These are phyloP conservation scores for Populus pruinosa DNA, from an alignment of 345 rosid genomes.

Conservation along the genomic window DNA sequence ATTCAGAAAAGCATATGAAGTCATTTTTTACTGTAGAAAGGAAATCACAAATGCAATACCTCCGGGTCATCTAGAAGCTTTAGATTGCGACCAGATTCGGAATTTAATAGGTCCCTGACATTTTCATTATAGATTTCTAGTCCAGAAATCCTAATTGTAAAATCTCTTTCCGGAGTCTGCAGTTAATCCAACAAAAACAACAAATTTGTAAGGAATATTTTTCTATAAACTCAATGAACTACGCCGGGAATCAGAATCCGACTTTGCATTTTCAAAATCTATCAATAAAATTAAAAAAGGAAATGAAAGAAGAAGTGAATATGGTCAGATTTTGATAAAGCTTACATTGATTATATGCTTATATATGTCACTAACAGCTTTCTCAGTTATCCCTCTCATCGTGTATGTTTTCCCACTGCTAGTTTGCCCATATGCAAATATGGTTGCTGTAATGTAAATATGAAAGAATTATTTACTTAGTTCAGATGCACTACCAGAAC, in stretches of 20 bases:
- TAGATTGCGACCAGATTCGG: constrained; percentile 85
- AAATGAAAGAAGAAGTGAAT: not conserved
- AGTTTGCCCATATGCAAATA: constrained; percentile 98
- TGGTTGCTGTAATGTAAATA: constrained; percentile 61
- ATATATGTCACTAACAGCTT: constrained; percentile 93
- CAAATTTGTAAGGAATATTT: not conserved
- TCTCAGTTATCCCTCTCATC: constrained; percentile 98
- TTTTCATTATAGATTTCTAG: constrained; percentile 96
- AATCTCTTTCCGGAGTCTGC: constrained; percentile 97
- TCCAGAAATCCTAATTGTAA: constrained; percentile 89
- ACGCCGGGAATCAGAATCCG: not conserved
- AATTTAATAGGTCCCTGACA: constrained; percentile 83
- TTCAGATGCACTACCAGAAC: not conserved
- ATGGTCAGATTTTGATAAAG: constrained; percentile 1
- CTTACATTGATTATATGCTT: constrained; percentile 78
- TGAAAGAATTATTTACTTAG: not conserved
- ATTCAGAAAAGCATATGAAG: not conserved
- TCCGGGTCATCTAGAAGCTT: constrained; percentile 99
- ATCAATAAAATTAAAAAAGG: not conserved
- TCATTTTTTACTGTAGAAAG: not conserved
- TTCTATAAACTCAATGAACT: not conserved
- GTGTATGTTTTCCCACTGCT: constrained; percentile 98
- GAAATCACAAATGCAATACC: constrained; percentile 41
- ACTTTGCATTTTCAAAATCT: not conserved
- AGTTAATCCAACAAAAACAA: constrained; percentile 17